These are phyloP conservation scores for Leavenworthia alabamica DNA, from an alignment of 345 rosid species.

Conservation along the genomic window DNA sequence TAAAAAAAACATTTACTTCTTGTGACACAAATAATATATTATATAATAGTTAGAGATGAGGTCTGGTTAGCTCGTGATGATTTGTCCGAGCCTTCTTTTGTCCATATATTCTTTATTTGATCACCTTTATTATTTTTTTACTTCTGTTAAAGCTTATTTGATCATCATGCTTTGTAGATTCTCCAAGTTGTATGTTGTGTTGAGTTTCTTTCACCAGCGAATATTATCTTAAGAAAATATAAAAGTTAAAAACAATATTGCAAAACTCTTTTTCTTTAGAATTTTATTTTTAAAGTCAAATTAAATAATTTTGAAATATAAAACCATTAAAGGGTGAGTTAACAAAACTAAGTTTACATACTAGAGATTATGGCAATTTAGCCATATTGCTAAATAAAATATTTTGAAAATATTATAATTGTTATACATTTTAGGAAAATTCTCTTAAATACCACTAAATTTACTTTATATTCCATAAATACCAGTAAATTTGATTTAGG, in stretches of 20 bases:
- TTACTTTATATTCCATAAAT: too few species aligned
- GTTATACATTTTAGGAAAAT: too few species aligned
- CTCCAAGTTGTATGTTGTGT: conserved; percentile 36
- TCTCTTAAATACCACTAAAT: too few species aligned
- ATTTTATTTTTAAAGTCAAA: not conserved
- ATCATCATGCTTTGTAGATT: conserved; percentile 29
- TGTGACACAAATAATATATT: conserved; percentile 14
- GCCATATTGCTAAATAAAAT: not conserved
- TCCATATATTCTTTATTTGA: conserved; percentile 31
- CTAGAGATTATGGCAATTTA: not conserved
- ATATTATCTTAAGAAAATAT: conserved; percentile 16
- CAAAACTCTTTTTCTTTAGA: not conserved
- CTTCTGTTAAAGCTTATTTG: conserved; percentile 32
- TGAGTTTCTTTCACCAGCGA: conserved; percentile 34
- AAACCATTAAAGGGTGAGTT: not conserved
- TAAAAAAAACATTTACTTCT: not conserved
- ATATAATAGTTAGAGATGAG: conserved; percentile 26
- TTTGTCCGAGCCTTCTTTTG: conserved; percentile 35
- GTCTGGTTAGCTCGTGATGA: conserved; percentile 29
- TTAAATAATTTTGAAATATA: not conserved
- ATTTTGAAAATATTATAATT: not conserved
- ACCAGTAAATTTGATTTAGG: too few species aligned
- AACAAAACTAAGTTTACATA: not conserved
- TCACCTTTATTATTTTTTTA: conserved; percentile 27
- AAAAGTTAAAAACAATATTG: not conserved